These are phyloP conservation scores for Waltergamsia citrina DNA, from an alignment of 2,329 filamentous ascomycete species.

Conservation along the genomic window DNA sequence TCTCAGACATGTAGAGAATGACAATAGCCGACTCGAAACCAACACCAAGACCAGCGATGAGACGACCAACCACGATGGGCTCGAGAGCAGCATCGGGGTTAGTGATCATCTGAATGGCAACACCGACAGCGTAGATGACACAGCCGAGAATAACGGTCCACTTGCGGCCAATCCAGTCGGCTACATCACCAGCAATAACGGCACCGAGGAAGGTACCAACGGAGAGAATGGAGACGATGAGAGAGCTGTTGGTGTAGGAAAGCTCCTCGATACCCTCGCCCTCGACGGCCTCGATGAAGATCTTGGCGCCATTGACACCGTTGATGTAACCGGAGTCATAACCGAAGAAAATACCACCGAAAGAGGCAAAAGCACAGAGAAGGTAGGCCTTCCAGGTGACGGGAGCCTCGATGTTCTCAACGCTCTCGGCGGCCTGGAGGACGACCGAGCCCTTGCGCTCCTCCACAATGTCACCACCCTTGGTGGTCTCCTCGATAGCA, in stretches of 20 bases:
- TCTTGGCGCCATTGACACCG: conserved; percentile 44
- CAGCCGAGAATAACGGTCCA: conserved; percentile 66
- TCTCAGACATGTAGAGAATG: conserved; percentile 83
- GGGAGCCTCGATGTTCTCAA: conserved; percentile 55
- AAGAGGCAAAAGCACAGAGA: conserved; percentile 61
- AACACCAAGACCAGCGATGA: conserved; percentile 69
- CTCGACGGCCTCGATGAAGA: conserved; percentile 44
- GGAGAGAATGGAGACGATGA: conserved; percentile 69
- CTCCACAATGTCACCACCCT: neutral
- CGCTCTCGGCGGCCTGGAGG: conserved; percentile 37
- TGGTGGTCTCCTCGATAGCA: neutral
- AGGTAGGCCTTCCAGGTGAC: conserved; percentile 61
- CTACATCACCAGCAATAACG: conserved; percentile 66
- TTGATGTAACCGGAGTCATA: conserved; percentile 73
- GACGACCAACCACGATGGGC: conserved; percentile 62
- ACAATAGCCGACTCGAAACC: conserved; percentile 74
- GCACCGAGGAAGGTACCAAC: conserved; percentile 72
- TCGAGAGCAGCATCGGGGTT: conserved; percentile 37
- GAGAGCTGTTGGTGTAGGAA: conserved; percentile 33
- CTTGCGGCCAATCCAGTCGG: conserved; percentile 66
- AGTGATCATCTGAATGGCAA: conserved; percentile 54
- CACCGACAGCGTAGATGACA: conserved; percentile 59
- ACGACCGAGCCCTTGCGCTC: conserved; percentile 10
- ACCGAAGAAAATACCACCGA: conserved; percentile 69
- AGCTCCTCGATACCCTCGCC: conserved; percentile 24